These are phyloP conservation scores for Datisca glomerata DNA, from an alignment of 306 rosid genomes.

Conservation along the genomic window DNA sequence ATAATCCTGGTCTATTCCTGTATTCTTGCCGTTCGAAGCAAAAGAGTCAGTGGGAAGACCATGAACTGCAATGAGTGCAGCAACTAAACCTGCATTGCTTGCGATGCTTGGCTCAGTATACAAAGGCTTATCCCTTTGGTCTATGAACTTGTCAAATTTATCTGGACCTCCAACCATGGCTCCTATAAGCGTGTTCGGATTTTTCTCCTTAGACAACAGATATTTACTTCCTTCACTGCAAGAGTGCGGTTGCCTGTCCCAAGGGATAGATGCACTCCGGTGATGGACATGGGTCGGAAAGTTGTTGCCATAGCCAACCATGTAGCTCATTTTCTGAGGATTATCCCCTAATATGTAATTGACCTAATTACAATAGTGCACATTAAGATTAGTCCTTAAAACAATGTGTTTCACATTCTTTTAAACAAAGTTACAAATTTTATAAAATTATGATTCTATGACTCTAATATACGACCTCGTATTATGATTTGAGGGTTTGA, in stretches of 20 bases:
- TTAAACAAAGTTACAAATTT: no score
- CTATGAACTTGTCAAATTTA: conserved; percentile 36
- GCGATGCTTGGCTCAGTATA: conserved; percentile 67
- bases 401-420: no score
- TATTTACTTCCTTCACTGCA: conserved; percentile 48
- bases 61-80: conserved; percentile 69
- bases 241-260: conserved; percentile 29
- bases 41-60: conserved; percentile 25
- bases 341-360: conserved; percentile 71
- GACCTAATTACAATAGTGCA: no score
- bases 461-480: no score
- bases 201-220: conserved; percentile 35
- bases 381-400: no score
- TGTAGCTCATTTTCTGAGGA: conserved; percentile 67
- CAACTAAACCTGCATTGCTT: conserved; percentile 80
- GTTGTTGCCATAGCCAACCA: conserved; percentile 55
- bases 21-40: conserved; percentile 16
- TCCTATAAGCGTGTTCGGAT: conserved; percentile 59
- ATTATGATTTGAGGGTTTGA: no score
- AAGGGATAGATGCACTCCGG: conserved; percentile 69
- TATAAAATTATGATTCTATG: no score
- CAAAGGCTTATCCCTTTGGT: conserved; percentile 42
- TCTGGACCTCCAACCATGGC: conserved; percentile 84
- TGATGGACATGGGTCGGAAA: conserved; percentile 68
- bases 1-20: conserved; percentile 47